Conservation (phyloP, 352 stramenopile genomes). For the Phytophthora pisi region DNA sequence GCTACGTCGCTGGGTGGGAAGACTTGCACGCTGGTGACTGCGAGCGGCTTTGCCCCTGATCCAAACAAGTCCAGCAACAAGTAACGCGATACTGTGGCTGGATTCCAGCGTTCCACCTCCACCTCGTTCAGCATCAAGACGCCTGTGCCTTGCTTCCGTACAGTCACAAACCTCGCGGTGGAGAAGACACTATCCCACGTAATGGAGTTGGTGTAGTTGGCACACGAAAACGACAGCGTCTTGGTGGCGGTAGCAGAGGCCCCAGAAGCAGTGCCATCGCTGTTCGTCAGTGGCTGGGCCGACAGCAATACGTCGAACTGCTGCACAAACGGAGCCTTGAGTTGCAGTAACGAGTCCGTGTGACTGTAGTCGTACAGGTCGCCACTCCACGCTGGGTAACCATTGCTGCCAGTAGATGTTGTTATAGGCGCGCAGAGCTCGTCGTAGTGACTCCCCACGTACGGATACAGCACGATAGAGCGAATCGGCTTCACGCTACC, state of each 20-base stretch:
- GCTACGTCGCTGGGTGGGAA: conserved; percentile 48
- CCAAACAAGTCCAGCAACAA: conserved; percentile 61
- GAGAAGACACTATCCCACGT: conserved; percentile 47
- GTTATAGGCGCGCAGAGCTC: conserved; percentile 34
- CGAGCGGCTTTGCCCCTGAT: conserved; percentile 38
- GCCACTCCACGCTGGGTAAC: conserved; percentile 37
- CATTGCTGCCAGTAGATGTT: conserved; percentile 6
- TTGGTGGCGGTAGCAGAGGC: conserved; percentile 20
- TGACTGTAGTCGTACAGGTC: conserved; percentile 51
- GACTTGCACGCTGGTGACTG: conserved; percentile 51
- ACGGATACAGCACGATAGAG: conserved; percentile 57
- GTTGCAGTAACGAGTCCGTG: conserved; percentile 42
- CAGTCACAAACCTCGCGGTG: conserved; percentile 54
- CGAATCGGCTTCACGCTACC: conserved; percentile 49
- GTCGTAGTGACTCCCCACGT: conserved; percentile 43
- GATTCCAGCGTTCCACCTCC: conserved; percentile 66
- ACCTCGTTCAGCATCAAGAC: conserved; percentile 79
- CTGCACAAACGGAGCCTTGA: conserved; percentile 59
- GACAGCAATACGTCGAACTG: conserved; percentile 59
- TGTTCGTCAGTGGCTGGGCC: conserved; percentile 24
- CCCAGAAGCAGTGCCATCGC: conserved; percentile 11
- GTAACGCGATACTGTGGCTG: conserved; percentile 46
- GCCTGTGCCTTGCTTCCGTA: conserved; percentile 37
- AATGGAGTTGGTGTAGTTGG: conserved; percentile 36
- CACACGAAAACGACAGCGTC: conserved; percentile 61